These are phyloP conservation scores for Nemania sp. DNA, from an alignment of 2,329 filamentous ascomycete genomes.

Conservation along the genomic window DNA sequence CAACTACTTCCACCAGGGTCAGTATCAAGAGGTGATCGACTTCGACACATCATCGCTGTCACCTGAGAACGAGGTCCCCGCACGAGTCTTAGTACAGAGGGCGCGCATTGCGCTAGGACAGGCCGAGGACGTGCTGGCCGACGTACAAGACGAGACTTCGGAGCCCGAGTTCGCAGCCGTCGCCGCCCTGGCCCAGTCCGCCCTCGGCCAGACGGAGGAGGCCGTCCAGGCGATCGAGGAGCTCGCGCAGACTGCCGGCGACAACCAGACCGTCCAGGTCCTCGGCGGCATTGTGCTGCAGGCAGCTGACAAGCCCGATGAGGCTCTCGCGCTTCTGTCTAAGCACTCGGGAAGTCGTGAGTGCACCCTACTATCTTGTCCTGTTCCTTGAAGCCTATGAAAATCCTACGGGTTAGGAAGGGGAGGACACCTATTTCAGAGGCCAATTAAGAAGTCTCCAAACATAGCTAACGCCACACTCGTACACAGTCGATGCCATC, in stretches of 20 bases:
- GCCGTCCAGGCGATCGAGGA: slow-evolving; percentile 74
- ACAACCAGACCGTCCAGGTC: slow-evolving; percentile 85
- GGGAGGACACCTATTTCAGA: slow-evolving; percentile 4
- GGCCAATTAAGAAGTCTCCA: not conserved
- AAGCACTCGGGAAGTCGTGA: slow-evolving; percentile 88
- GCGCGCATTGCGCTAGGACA: slow-evolving; percentile 86
- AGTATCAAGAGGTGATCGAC: slow-evolving; percentile 87
- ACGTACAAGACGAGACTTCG: slow-evolving; percentile 69
- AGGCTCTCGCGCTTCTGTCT: slow-evolving; percentile 81
- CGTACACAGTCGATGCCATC: slow-evolving; percentile 73
- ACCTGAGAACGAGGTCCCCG: slow-evolving; percentile 79
- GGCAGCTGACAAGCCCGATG: slow-evolving; percentile 82
- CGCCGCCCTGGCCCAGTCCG: slow-evolving; percentile 77
- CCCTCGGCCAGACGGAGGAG: slow-evolving; percentile 68
- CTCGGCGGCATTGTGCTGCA: slow-evolving; percentile 85
- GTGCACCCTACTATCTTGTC: slow-evolving; percentile 50
- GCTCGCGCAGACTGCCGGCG: slow-evolving; percentile 73
- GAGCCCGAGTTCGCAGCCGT: slow-evolving; percentile 82
- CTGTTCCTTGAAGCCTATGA: not conserved
- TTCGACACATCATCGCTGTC: slow-evolving; percentile 86
- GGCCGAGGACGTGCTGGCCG: slow-evolving; percentile 76
- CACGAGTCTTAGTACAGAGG: slow-evolving; percentile 82
- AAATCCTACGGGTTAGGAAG: not conserved
- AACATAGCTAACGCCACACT: slow-evolving; percentile 10
- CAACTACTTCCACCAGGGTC: slow-evolving; percentile 80